Conservation (phyloP, 78 protist genomes). For the Dictyostelium citrinum region DNA sequence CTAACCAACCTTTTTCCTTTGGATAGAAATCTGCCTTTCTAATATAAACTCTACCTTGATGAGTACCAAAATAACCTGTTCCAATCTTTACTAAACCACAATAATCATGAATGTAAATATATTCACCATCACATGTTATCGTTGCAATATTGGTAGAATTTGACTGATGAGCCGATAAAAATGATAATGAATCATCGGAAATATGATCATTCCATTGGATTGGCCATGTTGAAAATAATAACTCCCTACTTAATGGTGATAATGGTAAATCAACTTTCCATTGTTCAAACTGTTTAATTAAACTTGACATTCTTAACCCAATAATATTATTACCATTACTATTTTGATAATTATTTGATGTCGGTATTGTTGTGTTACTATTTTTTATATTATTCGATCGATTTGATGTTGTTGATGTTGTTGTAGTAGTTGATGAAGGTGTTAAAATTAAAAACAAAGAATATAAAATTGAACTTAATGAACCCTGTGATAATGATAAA, state of each 20-base stretch:
- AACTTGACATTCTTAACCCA: constrained; percentile 24
- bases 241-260: constrained; percentile 56
- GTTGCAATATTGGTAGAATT: constrained; percentile 56
- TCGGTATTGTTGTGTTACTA: neutral
- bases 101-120: constrained; percentile 76
- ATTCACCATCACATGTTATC: constrained; percentile 68
- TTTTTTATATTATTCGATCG: neutral
- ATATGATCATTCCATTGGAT: constrained; percentile 74
- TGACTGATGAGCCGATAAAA: constrained; percentile 1
- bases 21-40: constrained; percentile 34
- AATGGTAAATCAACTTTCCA: constrained; percentile 84
- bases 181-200: constrained; percentile 27
- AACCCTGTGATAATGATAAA: constrained; percentile 52
- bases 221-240: constrained; percentile 66
- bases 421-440: neutral
- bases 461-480: constrained; percentile 31
- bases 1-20: constrained; percentile 78
- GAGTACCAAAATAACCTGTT: constrained; percentile 72
- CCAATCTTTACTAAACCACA: constrained; percentile 81
- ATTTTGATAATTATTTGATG: neutral
- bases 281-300: constrained; percentile 46
- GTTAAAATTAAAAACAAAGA: constrained; percentile 38
- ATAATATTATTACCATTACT: neutral
- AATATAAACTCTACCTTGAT: constrained; percentile 78
- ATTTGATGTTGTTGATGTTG: neutral